A percentile compares a stretch with the other conserved stretches of the same genome.
These are phyloP conservation scores for Coemansia sp. DNA, from an alignment of 192 early-diverging fungal species.

Conservation along the genomic window DNA sequence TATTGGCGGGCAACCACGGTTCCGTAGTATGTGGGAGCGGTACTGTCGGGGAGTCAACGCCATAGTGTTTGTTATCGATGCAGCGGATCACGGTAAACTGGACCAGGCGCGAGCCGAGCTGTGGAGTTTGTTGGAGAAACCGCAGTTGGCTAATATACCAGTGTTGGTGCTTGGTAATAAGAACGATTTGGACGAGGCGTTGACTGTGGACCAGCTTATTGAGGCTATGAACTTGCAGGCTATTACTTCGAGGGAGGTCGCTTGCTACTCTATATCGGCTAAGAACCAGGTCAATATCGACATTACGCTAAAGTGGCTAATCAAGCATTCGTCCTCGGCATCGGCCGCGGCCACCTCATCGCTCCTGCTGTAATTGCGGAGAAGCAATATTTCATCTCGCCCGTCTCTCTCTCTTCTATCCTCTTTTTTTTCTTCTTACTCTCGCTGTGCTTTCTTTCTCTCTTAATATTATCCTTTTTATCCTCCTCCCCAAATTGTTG, in stretches of 20 bases:
- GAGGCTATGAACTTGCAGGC: slow-evolving; percentile 87
- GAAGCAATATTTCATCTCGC: background rate
- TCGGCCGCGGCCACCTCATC: slow-evolving; percentile 13
- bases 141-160: slow-evolving; percentile 89
- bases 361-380: background rate
- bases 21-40: slow-evolving; percentile 95
- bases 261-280: slow-evolving; percentile 97
- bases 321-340: slow-evolving; percentile 64
- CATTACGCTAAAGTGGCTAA: slow-evolving; percentile 94
- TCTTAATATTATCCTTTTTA: background rate
- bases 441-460: slow-evolving; percentile 7
- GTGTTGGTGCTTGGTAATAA: slow-evolving; percentile 98
- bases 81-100: slow-evolving; percentile 92
- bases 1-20: slow-evolving; percentile 96
- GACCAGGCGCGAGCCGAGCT: slow-evolving; percentile 91
- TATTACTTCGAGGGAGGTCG: slow-evolving; percentile 91
- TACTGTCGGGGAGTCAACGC: slow-evolving; percentile 93
- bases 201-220: slow-evolving; percentile 85
- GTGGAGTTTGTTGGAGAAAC: slow-evolving; percentile 87
- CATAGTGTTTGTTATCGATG: slow-evolving; percentile 98
- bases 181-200: slow-evolving; percentile 89
- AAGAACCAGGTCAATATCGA: slow-evolving; percentile 99
- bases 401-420: background rate
- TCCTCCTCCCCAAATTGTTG: slow-evolving; percentile 2
- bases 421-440: background rate